Conservation (phyloP, 2,329 filamentous ascomycete species). For the Escovopsis weberi region DNA sequence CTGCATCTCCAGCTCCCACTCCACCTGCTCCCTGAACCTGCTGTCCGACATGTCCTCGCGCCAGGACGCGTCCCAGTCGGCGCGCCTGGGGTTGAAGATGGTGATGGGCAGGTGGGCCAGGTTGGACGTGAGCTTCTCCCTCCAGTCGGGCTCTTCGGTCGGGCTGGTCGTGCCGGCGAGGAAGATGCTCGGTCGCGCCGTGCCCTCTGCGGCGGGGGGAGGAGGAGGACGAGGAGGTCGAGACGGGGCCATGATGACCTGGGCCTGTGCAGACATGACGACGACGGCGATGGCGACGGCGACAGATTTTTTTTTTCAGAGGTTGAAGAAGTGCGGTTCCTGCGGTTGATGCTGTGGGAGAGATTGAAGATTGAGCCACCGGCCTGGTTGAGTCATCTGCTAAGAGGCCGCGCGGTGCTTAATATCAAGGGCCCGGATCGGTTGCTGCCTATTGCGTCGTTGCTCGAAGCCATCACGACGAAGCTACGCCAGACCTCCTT, state of each 20-base stretch:
- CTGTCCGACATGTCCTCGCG: constrained; percentile 30
- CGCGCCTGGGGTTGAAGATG: constrained; percentile 41
- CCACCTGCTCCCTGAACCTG: constrained; percentile 37
- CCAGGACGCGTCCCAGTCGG: constrained; percentile 42
- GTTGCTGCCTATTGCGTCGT: too few relatives aligned
- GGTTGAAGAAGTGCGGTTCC: too few relatives aligned
- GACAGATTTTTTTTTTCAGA: too few relatives aligned
- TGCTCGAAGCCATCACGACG: too few relatives aligned
- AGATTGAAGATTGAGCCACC: too few relatives aligned
- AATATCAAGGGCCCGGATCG: too few relatives aligned
- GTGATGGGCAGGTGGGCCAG: constrained; percentile 34
- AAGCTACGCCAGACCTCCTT: too few relatives aligned
- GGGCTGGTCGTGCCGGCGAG: constrained; percentile 42
- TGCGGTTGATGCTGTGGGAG: too few relatives aligned
- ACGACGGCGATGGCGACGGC: too few relatives aligned
- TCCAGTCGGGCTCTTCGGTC: constrained; percentile 33
- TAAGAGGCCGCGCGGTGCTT: too few relatives aligned
- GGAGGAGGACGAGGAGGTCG: neutral
- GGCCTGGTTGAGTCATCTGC: too few relatives aligned
- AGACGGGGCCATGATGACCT: constrained; percentile 18
- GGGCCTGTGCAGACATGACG: constrained; percentile 2
- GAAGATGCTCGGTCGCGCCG: constrained; percentile 28
- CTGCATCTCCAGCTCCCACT: constrained; percentile 47
- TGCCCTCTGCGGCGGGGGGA: constrained; percentile 2
- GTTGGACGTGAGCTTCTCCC: constrained; percentile 24